phyloP scores from a whole-genome alignment of 495 filamentous ascomycete genomes.

The Tuber indicum region DNA sequence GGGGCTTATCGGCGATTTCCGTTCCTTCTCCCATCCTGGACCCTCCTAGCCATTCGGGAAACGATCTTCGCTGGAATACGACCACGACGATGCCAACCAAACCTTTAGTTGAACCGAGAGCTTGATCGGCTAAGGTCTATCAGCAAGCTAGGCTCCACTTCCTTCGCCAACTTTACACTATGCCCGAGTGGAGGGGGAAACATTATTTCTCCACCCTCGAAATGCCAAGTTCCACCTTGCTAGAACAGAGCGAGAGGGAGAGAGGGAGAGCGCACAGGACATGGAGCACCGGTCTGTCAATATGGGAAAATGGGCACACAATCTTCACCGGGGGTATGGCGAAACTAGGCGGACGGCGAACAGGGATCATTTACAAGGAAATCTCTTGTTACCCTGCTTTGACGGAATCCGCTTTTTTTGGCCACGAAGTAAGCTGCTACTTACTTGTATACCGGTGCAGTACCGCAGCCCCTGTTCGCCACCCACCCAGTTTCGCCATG shows the following conservation, averaged over 20 bases:
- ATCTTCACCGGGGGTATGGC: too few relatives aligned
- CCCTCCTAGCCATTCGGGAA: background rate
- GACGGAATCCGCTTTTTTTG: too few relatives aligned
- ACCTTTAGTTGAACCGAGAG: background rate
- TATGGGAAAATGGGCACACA: background rate
- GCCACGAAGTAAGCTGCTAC: too few relatives aligned
- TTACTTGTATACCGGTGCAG: too few relatives aligned
- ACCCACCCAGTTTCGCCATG: too few relatives aligned
- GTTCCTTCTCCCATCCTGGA: background rate
- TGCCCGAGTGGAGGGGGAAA: background rate
- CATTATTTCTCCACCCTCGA: background rate
- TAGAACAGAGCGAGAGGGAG: background rate
- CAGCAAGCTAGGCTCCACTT: background rate
- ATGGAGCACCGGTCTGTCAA: background rate
- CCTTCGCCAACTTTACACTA: background rate
- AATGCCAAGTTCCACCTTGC: background rate
- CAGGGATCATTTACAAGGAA: too few relatives aligned
- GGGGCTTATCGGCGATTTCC: constrained; percentile 1
- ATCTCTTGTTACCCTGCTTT: too few relatives aligned
- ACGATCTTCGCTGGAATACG: background rate
- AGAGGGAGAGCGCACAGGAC: background rate
- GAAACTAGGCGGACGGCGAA: too few relatives aligned
- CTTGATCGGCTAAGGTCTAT: background rate
- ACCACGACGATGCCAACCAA: background rate
- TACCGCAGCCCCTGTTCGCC: too few relatives aligned